Evolutionary conservation across 805 yeast genomes (phyloP).

Genomic region (Groenewaldozyma salmanticensis): DNA sequence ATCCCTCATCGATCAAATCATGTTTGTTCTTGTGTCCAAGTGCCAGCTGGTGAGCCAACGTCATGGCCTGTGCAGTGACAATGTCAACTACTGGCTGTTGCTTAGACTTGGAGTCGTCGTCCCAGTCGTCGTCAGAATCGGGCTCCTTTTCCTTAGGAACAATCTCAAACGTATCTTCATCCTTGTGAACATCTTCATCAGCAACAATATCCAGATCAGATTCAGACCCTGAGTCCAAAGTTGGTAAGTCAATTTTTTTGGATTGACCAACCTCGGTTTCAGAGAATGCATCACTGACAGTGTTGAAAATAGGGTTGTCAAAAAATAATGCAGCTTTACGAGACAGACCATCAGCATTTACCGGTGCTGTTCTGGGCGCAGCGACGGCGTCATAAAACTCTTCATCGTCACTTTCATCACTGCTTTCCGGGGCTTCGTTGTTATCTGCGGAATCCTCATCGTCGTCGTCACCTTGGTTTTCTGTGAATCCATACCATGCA

Average conservation of each 20-base stretch:
- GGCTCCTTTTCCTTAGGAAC: conserved; percentile 23
- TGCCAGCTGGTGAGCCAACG: conserved; percentile 92
- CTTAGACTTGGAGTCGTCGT: conserved; percentile 20
- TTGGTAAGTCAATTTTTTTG: conserved; percentile 1
- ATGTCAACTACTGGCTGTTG: conserved; percentile 55
- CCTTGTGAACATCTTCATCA: conserved; percentile 13
- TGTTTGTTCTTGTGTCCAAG: conserved; percentile 76
- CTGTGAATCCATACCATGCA: conserved; percentile 25
- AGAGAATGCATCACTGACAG: conserved; percentile 19
- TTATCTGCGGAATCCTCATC: conserved; percentile 15
- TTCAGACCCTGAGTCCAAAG: background rate
- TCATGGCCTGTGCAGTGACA: conserved; percentile 95
- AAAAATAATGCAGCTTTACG: conserved; percentile 30
- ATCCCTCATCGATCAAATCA: conserved; percentile 86
- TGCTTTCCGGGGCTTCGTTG: conserved; percentile 15
- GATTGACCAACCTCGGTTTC: conserved; percentile 5
- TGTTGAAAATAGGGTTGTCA: conserved; percentile 28
- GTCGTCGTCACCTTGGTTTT: conserved; percentile 22
- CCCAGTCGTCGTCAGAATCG: conserved; percentile 27
- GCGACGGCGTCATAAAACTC: conserved; percentile 13
- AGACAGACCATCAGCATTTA: conserved; percentile 20
- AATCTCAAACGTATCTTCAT: conserved; percentile 25
- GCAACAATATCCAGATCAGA: background rate
- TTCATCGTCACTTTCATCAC: conserved; percentile 12
- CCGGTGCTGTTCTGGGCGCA: conserved; percentile 13